Evolutionary conservation across 371 early-diverging fungal species (phyloP).

Genomic region (Saksenaea oblongispora): DNA sequence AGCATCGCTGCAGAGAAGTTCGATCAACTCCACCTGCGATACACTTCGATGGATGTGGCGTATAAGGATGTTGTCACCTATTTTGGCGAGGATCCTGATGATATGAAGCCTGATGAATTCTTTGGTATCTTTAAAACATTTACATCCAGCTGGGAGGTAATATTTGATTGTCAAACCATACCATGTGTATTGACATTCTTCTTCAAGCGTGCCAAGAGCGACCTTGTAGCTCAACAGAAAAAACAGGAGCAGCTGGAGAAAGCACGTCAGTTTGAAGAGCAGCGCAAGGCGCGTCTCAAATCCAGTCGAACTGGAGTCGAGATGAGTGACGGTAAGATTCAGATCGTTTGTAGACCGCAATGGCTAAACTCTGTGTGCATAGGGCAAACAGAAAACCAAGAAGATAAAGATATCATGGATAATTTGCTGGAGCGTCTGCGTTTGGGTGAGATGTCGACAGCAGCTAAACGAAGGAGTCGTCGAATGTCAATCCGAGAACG

Average conservation of each 20-base stretch:
- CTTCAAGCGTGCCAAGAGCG: conserved; percentile 34
- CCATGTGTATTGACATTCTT: neutral
- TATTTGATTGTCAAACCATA: neutral
- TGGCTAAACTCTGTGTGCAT: neutral
- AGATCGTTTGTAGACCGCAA: neutral
- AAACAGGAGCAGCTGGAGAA: conserved; percentile 44
- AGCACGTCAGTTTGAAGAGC: conserved; percentile 42
- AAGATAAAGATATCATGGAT: conserved; percentile 83
- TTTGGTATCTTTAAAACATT: conserved; percentile 87
- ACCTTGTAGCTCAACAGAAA: conserved; percentile 30
- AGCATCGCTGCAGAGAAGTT: conserved; percentile 49
- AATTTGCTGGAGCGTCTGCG: conserved; percentile 77
- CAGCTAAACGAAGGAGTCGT: conserved; percentile 52
- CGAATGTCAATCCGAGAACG: conserved; percentile 38
- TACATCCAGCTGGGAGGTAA: conserved; percentile 69
- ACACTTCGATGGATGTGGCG: conserved; percentile 63
- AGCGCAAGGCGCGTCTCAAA: conserved; percentile 44
- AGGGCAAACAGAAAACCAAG: conserved; percentile 46
- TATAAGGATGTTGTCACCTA: conserved; percentile 70
- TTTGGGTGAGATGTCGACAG: conserved; percentile 67
- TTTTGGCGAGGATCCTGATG: conserved; percentile 82
- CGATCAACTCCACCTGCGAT: conserved; percentile 49
- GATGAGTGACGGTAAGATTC: conserved; percentile 36
- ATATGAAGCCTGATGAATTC: conserved; percentile 88
- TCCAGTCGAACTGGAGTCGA: conserved; percentile 29